phyloP scores from a whole-genome alignment of 495 filamentous ascomycete genomes.

The Aspergillus coremiiformis region DNA sequence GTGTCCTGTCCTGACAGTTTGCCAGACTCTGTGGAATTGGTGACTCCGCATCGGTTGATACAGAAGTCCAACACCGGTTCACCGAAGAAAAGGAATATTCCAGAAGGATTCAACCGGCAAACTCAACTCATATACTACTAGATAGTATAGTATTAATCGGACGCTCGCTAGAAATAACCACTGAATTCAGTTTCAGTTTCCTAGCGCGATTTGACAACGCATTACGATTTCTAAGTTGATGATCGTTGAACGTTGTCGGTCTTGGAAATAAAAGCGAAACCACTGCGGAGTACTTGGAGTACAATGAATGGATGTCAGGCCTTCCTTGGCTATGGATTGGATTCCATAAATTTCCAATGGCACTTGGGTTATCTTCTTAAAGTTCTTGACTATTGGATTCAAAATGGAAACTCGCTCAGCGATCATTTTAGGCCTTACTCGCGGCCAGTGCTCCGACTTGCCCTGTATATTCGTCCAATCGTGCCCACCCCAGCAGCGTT shows the following conservation, averaged over 20 bases:
- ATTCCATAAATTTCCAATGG: not conserved
- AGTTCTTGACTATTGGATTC: not conserved
- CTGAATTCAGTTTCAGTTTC: not conserved
- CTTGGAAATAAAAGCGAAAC: not conserved
- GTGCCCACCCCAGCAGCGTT: not conserved
- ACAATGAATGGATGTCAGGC: not conserved
- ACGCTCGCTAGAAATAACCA: not conserved
- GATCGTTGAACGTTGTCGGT: not conserved
- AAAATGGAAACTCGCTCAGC: not conserved
- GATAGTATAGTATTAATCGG: not conserved
- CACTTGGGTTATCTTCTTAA: not conserved
- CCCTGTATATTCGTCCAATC: not conserved
- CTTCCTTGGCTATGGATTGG: not conserved
- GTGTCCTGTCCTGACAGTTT: not conserved
- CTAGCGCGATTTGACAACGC: not conserved
- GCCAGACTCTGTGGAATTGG: not conserved
- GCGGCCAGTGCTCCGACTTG: not conserved
- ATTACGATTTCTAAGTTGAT: not conserved
- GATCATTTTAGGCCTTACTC: not conserved
- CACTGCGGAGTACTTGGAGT: not conserved
- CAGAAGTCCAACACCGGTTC: slow-evolving; percentile 3
- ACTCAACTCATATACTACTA: not conserved
- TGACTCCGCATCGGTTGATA: not conserved
- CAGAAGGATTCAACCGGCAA: not conserved
- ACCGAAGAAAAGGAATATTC: not conserved